Conservation (phyloP, 208 protist genomes). For the Leishmania tarentolae region DNA sequence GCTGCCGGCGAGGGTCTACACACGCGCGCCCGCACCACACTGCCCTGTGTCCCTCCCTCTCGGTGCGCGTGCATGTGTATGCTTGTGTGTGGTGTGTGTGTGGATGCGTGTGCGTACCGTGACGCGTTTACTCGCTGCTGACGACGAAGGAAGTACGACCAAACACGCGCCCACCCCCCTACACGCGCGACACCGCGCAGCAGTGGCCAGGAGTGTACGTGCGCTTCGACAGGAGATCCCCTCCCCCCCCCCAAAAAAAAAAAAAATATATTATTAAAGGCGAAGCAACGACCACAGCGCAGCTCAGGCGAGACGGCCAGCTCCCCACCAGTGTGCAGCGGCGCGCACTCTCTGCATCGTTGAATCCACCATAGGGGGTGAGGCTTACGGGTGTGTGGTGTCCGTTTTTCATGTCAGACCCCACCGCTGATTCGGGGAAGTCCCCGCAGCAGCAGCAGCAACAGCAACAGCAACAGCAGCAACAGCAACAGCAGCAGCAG, state of each 20-base stretch:
- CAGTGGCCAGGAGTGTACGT: neutral
- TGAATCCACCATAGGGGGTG: neutral
- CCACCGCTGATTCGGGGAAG: neutral
- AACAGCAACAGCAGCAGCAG: conserved; percentile 2
- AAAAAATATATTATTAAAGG: no score
- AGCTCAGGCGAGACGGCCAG: neutral
- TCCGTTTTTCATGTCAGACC: neutral
- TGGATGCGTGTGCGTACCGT: neutral
- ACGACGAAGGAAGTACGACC: neutral
- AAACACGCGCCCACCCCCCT: no score
- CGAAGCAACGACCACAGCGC: no score
- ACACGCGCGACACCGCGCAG: no score
- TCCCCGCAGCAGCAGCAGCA: conserved; percentile 9
- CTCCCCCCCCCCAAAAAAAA: no score
- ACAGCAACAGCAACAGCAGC: neutral
- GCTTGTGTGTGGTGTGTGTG: neutral
- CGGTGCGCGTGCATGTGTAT: neutral
- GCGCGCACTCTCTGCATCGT: neutral
- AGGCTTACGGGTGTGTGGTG: neutral
- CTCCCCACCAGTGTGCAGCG: neutral
- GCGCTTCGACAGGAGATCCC: no score
- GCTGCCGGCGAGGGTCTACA: neutral
- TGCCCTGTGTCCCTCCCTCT: neutral
- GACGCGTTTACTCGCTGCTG: neutral
- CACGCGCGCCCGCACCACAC: neutral